Conservation (phyloP, 2,329 filamentous ascomycete species). For the Ophiostoma montium region DNA sequence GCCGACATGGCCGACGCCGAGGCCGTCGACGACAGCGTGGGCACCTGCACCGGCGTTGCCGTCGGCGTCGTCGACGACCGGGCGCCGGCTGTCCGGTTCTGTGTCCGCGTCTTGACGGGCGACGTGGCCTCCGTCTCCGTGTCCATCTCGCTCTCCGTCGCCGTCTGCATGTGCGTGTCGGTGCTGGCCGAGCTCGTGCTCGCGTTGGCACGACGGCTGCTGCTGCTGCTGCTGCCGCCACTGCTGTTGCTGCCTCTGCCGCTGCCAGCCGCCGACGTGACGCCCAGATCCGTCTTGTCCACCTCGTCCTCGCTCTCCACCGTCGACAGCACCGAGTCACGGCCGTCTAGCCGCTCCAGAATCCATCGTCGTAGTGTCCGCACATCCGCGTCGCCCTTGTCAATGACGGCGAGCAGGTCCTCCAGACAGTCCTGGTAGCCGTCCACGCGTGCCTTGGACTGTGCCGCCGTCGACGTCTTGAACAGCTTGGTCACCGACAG, state of each 20-base stretch:
- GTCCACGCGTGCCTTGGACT: constrained; percentile 59
- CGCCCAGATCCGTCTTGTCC: constrained; percentile 45
- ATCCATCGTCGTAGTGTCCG: constrained; percentile 49
- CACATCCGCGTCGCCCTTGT: constrained; percentile 68
- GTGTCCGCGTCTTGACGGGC: constrained; percentile 20
- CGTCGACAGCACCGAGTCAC: constrained; percentile 35
- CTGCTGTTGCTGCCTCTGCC: not conserved
- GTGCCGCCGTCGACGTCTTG: constrained; percentile 71
- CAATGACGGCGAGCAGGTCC: constrained; percentile 73
- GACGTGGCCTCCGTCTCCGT: constrained; percentile 21
- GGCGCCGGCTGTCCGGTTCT: constrained; percentile 10
- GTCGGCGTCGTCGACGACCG: constrained; percentile 3
- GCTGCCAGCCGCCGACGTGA: constrained; percentile 38
- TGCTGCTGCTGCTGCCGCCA: not conserved
- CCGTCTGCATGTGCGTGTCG: not conserved
- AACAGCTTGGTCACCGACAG: constrained; percentile 93
- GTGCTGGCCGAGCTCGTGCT: not conserved
- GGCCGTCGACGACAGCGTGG: not conserved
- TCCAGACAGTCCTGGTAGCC: constrained; percentile 93
- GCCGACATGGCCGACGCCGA: not conserved
- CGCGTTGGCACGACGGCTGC: not conserved
- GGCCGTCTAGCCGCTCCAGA: constrained; percentile 53
- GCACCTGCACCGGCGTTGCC: not conserved
- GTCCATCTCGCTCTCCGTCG: constrained; percentile 1
- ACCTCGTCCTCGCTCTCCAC: constrained; percentile 43